A percentile compares a stretch with the other conserved stretches of the same genome.
These are phyloP conservation scores for Spathaspora passalidarum DNA, from an alignment of 805 yeast species.

Conservation along the genomic window DNA sequence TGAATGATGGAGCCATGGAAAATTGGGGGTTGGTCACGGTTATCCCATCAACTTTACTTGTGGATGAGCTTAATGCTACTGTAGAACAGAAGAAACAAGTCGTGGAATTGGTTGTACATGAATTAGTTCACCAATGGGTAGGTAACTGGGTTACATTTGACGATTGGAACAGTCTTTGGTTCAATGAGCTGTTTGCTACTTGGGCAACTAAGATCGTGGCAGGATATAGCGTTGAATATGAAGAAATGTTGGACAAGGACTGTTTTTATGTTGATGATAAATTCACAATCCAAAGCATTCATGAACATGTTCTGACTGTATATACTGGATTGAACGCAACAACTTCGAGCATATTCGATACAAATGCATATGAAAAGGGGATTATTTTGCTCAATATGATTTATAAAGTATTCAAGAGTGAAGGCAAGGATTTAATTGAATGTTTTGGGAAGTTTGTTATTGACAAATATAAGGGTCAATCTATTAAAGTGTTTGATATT, in stretches of 20 bases:
- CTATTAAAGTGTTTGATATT: constrained; percentile 49
- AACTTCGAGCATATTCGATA: constrained; percentile 47
- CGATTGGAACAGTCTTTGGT: constrained; percentile 67
- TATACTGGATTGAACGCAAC: constrained; percentile 15
- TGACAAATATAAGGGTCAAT: constrained; percentile 25
- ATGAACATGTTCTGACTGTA: constrained; percentile 30
- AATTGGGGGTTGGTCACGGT: constrained; percentile 70
- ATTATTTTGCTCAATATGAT: constrained; percentile 54
- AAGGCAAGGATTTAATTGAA: constrained; percentile 7
- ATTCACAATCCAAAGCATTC: constrained; percentile 28
- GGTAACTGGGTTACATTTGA: constrained; percentile 69
- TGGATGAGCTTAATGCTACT: constrained; percentile 20
- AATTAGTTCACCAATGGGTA: constrained; percentile 77
- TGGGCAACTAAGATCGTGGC: constrained; percentile 45
- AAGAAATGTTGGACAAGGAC: constrained; percentile 35
- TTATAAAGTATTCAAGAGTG: constrained; percentile 9
- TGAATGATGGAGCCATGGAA: constrained; percentile 79
- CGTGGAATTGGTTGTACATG: constrained; percentile 64
- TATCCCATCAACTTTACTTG: constrained; percentile 45
- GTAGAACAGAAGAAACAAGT: constrained; percentile 27
- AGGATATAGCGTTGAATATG: constrained; percentile 12
- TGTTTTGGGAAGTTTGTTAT: constrained; percentile 35
- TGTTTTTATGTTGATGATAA: constrained; percentile 18
- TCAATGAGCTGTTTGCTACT: constrained; percentile 79
- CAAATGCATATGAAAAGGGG: constrained; percentile 57